Evolutionary conservation across 306 rosid genomes (phyloP), one percentile per base, ranked within the genome.

Genomic region (Begonia fuchsioides): DNA sequence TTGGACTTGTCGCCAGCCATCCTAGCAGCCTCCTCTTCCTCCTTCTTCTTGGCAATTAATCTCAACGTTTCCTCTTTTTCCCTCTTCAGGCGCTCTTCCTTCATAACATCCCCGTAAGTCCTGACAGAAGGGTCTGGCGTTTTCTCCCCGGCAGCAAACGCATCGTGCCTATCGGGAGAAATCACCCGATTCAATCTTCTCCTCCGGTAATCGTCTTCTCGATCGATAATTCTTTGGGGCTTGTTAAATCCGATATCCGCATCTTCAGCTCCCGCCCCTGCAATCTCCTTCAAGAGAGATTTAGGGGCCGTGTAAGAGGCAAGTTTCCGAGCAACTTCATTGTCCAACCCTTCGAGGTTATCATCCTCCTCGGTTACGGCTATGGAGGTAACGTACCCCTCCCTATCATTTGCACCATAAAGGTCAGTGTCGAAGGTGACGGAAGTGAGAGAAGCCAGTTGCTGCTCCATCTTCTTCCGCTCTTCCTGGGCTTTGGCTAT

Each of bases 401-500:
- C 71, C 62, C 58, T 75, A 58, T 81, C 77, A 39, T 59, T 59
- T 6, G 63, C 63, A 13, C 86, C 82, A 35, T 81, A 77, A 41
- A 81, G 75, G 16, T 81, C 80, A 8, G 66, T 72, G 39, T 81
- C 86, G 72, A 66, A 81, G 40, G 77, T 67, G 11, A 77, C 45
- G 5, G 92, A 58, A 38, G 50, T 77, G 11, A 81, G 65, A 32
- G 92, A 68, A 11, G 82, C 92, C 43, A 81, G 53, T 16, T 74
- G 75, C 75, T 77, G 76, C 67, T 81, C 92, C 79, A 81, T 38
- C 47, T 49, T 72, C 73, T 35, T 68, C 49, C 81, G 63, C 43
- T 87, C 96, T 35, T 87, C 94, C 69, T 87, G 94, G 13, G 93
- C 77, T 60, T 73, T 87, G 13, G 80, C 87, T 14, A 87, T 83